Evolutionary conservation across 352 stramenopile species (phyloP).

Genomic region (Phytophthora ramorum): DNA sequence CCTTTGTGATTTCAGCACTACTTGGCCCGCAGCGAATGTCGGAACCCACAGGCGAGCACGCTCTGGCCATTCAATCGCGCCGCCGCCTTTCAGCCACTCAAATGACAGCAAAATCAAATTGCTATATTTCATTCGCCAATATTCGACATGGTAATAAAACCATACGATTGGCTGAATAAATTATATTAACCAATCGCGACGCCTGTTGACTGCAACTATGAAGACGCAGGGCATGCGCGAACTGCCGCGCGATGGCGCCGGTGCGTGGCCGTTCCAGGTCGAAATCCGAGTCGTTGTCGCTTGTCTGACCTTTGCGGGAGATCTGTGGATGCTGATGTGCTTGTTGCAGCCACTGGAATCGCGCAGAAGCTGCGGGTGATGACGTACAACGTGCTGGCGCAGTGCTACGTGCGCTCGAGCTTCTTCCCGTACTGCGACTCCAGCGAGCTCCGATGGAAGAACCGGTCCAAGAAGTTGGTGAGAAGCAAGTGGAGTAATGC

Average conservation of each 20-base stretch:
- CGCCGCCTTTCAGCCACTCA: conserved; percentile 37
- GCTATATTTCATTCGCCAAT: conserved; percentile 14
- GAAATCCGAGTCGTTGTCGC: conserved; percentile 2
- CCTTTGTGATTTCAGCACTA: conserved; percentile 91
- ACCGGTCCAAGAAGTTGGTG: conserved; percentile 69
- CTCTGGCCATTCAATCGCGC: conserved; percentile 73
- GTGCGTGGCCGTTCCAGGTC: conserved; percentile 11
- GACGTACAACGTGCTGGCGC: conserved; percentile 89
- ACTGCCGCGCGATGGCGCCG: conserved; percentile 28
- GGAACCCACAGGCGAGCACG: conserved; percentile 21
- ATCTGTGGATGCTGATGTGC: neutral
- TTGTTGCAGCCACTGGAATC: conserved; percentile 13
- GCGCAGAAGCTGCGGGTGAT: conserved; percentile 71
- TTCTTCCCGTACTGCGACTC: conserved; percentile 85
- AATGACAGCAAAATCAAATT: conserved; percentile 2
- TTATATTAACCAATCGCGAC: conserved; percentile 1
- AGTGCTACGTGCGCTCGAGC: conserved; percentile 80
- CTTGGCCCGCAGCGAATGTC: conserved; percentile 22
- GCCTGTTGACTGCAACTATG: conserved; percentile 26
- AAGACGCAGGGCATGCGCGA: conserved; percentile 42
- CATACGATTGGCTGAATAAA: conserved; percentile 40
- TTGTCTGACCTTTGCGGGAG: conserved; percentile 3
- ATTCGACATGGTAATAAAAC: neutral
- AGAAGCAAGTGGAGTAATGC: neutral
- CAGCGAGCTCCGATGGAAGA: conserved; percentile 74